Conservation (phyloP, 2,329 filamentous ascomycete species). For the Phyllosticta citriasiana region DNA sequence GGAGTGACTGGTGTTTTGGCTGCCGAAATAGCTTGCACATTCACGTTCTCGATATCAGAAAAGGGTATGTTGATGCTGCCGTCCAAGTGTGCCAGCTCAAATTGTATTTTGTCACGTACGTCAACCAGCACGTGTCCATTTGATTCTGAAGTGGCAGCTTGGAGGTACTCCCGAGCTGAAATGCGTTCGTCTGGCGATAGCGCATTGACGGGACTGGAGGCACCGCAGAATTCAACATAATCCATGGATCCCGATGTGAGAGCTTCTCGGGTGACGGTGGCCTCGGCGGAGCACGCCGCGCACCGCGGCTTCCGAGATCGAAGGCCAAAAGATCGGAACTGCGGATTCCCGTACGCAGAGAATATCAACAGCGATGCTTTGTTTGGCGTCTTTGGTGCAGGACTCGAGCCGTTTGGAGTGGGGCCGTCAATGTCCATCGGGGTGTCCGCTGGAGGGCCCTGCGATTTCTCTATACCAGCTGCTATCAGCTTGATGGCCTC, state of each 20-base stretch:
- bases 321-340: constrained; percentile 68
- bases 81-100: constrained; percentile 64
- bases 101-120: constrained; percentile 76
- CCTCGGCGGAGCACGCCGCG: constrained; percentile 60
- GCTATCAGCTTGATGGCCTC: constrained; percentile 80
- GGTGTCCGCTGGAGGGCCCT: not conserved
- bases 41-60: constrained; percentile 38
- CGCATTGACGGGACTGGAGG: constrained; percentile 43
- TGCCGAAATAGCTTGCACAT: constrained; percentile 1
- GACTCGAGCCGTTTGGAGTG: constrained; percentile 17
- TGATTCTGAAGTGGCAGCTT: constrained; percentile 4
- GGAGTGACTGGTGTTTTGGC: constrained; percentile 2
- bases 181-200: constrained; percentile 59
- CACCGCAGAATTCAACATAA: constrained; percentile 80
- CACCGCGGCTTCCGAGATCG: constrained; percentile 60
- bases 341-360: constrained; percentile 41
- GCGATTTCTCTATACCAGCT: constrained; percentile 14
- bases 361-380: constrained; percentile 42
- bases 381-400: constrained; percentile 12
- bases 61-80: constrained; percentile 69
- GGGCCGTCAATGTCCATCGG: constrained; percentile 2
- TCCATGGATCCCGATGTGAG: constrained; percentile 60
- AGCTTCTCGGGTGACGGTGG: constrained; percentile 52
- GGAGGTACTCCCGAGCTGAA: constrained; percentile 50
- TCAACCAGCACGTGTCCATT: constrained; percentile 54